phyloP scores from a whole-genome alignment of 1,139 yeast genomes.

The Geotrichum australiense region DNA sequence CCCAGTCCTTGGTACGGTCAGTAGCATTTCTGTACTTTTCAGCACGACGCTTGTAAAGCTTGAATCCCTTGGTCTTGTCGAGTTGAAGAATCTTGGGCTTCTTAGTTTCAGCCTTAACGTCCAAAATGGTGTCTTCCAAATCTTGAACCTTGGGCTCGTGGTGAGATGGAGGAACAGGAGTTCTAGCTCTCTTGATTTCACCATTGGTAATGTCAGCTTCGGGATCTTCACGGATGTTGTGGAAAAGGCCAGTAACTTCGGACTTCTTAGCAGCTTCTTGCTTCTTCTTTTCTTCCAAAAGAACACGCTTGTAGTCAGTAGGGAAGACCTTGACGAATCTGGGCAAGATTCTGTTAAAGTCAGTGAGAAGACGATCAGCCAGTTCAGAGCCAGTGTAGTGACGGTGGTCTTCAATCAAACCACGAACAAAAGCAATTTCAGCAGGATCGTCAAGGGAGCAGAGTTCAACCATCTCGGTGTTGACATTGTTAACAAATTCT shows the following conservation, averaged over 20 bases:
- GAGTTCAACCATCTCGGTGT: conserved; percentile 75
- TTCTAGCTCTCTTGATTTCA: conserved; percentile 41
- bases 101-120: conserved; percentile 57
- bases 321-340: conserved; percentile 94
- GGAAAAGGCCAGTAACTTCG: conserved; percentile 47
- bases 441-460: conserved; percentile 72
- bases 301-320: conserved; percentile 79
- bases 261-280: conserved; percentile 55
- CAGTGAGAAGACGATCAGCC: conserved; percentile 73
- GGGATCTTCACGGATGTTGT: conserved; percentile 68
- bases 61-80: conserved; percentile 84
- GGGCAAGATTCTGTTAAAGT: conserved; percentile 82
- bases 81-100: conserved; percentile 51
- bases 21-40: conserved; percentile 79
- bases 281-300: conserved; percentile 69
- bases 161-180: conserved; percentile 26
- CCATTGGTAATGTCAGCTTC: conserved; percentile 87
- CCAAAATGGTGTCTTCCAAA: conserved; percentile 80
- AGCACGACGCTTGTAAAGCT: conserved; percentile 84
- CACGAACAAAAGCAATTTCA: conserved; percentile 91
- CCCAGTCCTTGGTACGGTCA: conserved; percentile 83
- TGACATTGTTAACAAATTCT: conserved; percentile 76
- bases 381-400: conserved; percentile 91
- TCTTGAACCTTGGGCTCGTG: conserved; percentile 83
- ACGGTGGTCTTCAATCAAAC: conserved; percentile 88